A percentile compares a stretch with the other conserved stretches of the same genome.
phyloP scores from a whole-genome alignment of 192 early-diverging fungal species.

The Dispira parvispora region DNA sequence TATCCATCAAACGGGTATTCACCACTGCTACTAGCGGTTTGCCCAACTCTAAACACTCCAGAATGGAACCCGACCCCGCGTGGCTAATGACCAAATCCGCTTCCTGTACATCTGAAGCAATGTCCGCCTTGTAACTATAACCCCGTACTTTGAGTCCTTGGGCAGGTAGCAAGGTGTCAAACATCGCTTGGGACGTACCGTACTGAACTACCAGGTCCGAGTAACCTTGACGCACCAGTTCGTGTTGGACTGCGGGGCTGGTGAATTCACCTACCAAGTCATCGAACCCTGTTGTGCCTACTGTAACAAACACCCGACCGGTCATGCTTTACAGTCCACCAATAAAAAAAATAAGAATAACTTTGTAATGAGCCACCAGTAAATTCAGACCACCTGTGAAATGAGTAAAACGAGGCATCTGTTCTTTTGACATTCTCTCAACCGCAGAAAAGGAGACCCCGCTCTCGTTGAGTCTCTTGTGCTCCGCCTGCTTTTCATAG shows the following conservation, averaged over 20 bases:
- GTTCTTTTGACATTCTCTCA: too few relatives aligned
- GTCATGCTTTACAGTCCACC: too few relatives aligned
- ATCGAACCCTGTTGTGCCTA: slow-evolving; percentile 86
- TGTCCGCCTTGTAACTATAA: slow-evolving; percentile 37
- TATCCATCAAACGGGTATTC: slow-evolving; percentile 62
- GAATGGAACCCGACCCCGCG: slow-evolving; percentile 71
- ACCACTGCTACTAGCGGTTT: slow-evolving; percentile 58
- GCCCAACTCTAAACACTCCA: slow-evolving; percentile 48
- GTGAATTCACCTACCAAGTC: slow-evolving; percentile 36
- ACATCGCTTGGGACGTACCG: slow-evolving; percentile 28
- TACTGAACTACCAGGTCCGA: slow-evolving; percentile 47
- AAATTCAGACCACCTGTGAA: too few relatives aligned
- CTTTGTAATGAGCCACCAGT: too few relatives aligned
- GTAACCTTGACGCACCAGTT: slow-evolving; percentile 31
- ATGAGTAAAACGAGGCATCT: too few relatives aligned
- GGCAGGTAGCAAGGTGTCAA: slow-evolving; percentile 15
- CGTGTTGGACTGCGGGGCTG: slow-evolving; percentile 26
- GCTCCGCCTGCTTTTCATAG: too few relatives aligned
- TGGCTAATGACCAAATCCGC: slow-evolving; percentile 71
- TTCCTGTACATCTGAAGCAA: slow-evolving; percentile 33
- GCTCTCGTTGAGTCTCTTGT: too few relatives aligned
- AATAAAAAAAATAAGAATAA: too few relatives aligned
- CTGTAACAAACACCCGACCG: slow-evolving; percentile 53
- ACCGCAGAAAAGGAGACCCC: too few relatives aligned
- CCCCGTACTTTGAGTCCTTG: slow-evolving; percentile 21